Evolutionary conservation across 148 eudicot species (phyloP).

Genomic region (Camellia sinensis): DNA sequence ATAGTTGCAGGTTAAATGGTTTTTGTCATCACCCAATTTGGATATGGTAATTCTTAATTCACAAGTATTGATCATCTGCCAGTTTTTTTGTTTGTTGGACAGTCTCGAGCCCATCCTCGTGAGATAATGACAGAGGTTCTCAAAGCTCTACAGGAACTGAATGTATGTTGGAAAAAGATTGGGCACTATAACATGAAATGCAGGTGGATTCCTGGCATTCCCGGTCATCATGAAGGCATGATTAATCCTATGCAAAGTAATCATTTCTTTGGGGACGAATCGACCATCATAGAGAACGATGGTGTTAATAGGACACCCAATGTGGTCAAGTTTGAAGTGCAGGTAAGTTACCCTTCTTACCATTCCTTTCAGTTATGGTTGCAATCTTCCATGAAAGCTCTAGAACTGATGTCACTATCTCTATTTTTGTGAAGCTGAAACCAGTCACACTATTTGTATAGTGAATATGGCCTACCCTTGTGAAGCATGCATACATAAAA

Average conservation of each 20-base stretch:
- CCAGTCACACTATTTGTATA: not conserved
- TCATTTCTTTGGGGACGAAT: constrained; percentile 69
- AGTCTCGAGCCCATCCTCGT: constrained; percentile 94
- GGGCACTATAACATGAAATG: constrained; percentile 98
- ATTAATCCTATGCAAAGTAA: constrained; percentile 44
- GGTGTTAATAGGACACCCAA: constrained; percentile 42
- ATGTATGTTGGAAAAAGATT: constrained; percentile 87
- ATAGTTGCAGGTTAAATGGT: not conserved
- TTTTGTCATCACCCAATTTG: not conserved
- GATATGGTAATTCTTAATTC: not conserved
- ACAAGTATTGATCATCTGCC: not conserved
- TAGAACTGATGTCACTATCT: not conserved
- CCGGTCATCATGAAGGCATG: constrained; percentile 60
- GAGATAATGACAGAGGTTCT: constrained; percentile 91
- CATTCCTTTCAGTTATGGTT: not conserved
- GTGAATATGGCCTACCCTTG: not conserved
- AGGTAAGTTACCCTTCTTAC: constrained; percentile 44
- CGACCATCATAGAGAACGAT: constrained; percentile 60
- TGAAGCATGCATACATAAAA: not conserved
- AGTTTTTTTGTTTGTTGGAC: constrained; percentile 17
- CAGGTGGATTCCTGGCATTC: constrained; percentile 73
- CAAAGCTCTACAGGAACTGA: constrained; percentile 85
- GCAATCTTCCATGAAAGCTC: not conserved
- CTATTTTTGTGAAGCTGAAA: not conserved
- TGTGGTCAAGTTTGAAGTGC: constrained; percentile 92